These are phyloP conservation scores for Aureobasidium vineae DNA, from an alignment of 2,329 filamentous ascomycete genomes.

Conservation along the genomic window DNA sequence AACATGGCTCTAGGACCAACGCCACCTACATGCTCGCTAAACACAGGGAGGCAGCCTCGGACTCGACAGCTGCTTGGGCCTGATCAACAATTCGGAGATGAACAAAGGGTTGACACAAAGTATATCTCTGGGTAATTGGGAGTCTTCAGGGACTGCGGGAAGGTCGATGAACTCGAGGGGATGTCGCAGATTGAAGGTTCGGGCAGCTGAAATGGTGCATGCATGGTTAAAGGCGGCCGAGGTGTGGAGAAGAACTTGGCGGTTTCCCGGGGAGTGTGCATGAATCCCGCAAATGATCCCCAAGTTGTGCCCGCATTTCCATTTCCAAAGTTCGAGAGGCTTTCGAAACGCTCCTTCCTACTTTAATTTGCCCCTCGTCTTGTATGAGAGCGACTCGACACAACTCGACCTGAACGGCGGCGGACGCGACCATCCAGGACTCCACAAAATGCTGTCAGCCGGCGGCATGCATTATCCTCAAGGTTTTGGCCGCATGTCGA, in stretches of 20 bases:
- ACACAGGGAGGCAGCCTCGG: not conserved
- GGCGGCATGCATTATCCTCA: constrained; percentile 33
- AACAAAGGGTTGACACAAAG: not conserved
- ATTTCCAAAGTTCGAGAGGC: not conserved
- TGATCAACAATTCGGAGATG: not conserved
- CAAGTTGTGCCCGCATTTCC: constrained; percentile 2
- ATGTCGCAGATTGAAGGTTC: constrained; percentile 5
- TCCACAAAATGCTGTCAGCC: constrained; percentile 34
- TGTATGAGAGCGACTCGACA: constrained; percentile 6
- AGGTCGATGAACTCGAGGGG: not conserved
- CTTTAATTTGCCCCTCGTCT: constrained; percentile 15
- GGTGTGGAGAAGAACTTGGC: constrained; percentile 17
- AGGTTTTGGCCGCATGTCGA: constrained; percentile 31
- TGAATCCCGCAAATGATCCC: not conserved
- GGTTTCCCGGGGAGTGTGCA: not conserved
- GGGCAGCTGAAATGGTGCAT: constrained; percentile 3
- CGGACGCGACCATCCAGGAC: constrained; percentile 10
- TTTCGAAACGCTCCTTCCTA: constrained; percentile 10
- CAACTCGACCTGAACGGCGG: not conserved
- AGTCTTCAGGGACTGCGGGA: not conserved
- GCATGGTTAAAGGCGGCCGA: constrained; percentile 6
- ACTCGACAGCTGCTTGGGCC: not conserved
- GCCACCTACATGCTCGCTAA: constrained; percentile 8
- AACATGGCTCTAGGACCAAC: not conserved
- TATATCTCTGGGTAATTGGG: not conserved